Evolutionary conservation across 2,329 filamentous ascomycete genomes (phyloP).

Genomic region (Amauroascus verrucosus): DNA sequence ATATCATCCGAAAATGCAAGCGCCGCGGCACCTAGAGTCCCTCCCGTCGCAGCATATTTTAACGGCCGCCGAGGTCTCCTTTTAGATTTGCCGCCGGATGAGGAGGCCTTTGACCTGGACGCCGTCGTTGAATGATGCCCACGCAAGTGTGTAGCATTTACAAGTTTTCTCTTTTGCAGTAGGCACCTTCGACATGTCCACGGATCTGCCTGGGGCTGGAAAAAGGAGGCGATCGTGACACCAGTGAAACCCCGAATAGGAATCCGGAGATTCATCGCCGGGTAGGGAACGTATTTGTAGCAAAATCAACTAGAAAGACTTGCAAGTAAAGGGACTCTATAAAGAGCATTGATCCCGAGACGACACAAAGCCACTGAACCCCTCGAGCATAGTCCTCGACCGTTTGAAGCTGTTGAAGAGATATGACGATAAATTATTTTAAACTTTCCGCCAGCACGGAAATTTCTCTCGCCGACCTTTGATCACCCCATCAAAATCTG

Average conservation of each 20-base stretch:
- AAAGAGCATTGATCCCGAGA: not conserved
- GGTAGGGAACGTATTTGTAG: not conserved
- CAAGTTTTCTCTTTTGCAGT: constrained; percentile 5
- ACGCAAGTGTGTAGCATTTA: not conserved
- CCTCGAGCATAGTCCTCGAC: not conserved
- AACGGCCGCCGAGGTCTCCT: constrained; percentile 21
- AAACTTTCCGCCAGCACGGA: constrained; percentile 6
- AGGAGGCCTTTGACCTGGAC: not conserved
- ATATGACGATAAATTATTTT: constrained; percentile 11
- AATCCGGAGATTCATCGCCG: constrained; percentile 11
- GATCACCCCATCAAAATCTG: too few relatives aligned
- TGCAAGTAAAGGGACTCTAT: not conserved
- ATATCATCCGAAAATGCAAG: constrained; percentile 54
- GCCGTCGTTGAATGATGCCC: not conserved
- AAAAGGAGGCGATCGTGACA: not conserved
- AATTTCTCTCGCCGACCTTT: constrained; percentile 1
- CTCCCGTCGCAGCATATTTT: constrained; percentile 27
- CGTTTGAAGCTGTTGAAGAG: not conserved
- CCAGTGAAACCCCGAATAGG: constrained; percentile 1
- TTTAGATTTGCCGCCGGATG: not conserved
- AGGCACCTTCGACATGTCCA: constrained; percentile 21
- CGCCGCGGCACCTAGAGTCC: constrained; percentile 33
- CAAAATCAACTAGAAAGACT: not conserved
- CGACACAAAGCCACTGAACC: not conserved
- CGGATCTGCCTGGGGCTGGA: not conserved